Base-by-base conservation (phyloP, 345 rosid species). In the Fremontodendron californicum region DNA sequence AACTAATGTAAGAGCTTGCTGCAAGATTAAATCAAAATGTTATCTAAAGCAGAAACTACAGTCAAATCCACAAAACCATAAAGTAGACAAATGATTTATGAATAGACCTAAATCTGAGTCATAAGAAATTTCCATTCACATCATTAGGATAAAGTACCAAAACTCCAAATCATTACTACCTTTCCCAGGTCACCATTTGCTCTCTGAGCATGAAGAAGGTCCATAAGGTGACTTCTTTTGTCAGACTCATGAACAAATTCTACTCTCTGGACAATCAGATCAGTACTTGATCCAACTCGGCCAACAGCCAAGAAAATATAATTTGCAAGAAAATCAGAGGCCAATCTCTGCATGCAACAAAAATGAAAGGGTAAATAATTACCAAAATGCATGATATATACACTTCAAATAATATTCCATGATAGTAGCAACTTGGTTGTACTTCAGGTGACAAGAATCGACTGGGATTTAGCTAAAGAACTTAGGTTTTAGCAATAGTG, bases 281-380 rank as follows among this genome's bases (percentile, higher is more conserved):
- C 99, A 69, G 99, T 95, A 82, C 99, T 95, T 42, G 99, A 95
- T 76, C 99, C 99, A 67, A 95, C 99, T n/a, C n/a, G n/a, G n/a
- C n/a, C n/a, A n/a, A n/a, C n/a, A n/a, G n/a, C n/a, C n/a, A n/a
- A n/a, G n/a, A 93, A 95, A 52, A 95, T 66, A 73, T 95, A 95
- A 74, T 79, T 86, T 61, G 21, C 40, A 39, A 6, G 7, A 6
- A 39, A 39, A 3, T 39, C 0, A 39, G 7, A 39, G 5, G 7
- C 5, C 5, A 39, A 6, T 39, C 7, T 39, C 99, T 95, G 91
- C 91, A 87, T 23, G 72, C 13, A 62, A 46, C 46, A 33, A 37
- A 25, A 52, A 52, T n/a, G 18, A 31, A 79, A 55, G 67, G 8
- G 37, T 55, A 31, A 62, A 6, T 6, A 62, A 62, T 7, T 6